Evolutionary conservation across 2,329 filamentous ascomycete species (phyloP), one percentile per base, ranked within the genome.

Genomic region (Ceratocystis huliohia): DNA sequence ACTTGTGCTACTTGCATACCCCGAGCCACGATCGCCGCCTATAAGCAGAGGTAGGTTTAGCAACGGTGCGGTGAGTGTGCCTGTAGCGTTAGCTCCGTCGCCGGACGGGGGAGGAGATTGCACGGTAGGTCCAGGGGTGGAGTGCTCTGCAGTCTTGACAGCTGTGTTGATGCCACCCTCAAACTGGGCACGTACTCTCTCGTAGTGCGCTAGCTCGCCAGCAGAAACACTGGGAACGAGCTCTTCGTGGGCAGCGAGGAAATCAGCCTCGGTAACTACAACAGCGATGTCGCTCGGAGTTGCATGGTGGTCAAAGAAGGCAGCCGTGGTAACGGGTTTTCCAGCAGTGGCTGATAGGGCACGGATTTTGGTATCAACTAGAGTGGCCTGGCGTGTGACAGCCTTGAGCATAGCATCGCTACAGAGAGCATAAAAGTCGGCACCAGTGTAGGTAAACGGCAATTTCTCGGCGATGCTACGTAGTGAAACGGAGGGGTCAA

Each of bases 381-480:
- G 81, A 1, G 85, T 83, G 1, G 94, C 91, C 73, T 95, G 90
- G 4, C 94, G 86, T 2, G 94, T 99, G 67, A 99, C 93, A 22
- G 94, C 94, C 75, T 99, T 97, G 71, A 99, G 87, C 94, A 99
- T 99, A 64, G 94, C 91, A 75, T 99, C 94, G 56, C 91, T 96
- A 78, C 93, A 97, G 22, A 99, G 82, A 0, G 94, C 94, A 76
- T 99, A 99, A 73, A 99, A 87, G 77, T 99, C 94, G 69, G 94
- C 94, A 73, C 94, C 94, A 0, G 94, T 99, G 77, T 96, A 99
- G 2, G 93, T 97, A 74, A 96, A 94, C 0, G 94, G 94, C 3
- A 99, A 82, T 10, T 81, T 81, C 64, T 88, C 81, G 3, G 93
- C 88, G 61, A 99, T 85, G 6, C 84, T 78, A 30, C 81, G 75